Percentiles rank a stretch among this genome's conserved stretches.
Conservation (phyloP, 192 early-diverging fungal genomes). For the Coemansia aciculifera region DNA sequence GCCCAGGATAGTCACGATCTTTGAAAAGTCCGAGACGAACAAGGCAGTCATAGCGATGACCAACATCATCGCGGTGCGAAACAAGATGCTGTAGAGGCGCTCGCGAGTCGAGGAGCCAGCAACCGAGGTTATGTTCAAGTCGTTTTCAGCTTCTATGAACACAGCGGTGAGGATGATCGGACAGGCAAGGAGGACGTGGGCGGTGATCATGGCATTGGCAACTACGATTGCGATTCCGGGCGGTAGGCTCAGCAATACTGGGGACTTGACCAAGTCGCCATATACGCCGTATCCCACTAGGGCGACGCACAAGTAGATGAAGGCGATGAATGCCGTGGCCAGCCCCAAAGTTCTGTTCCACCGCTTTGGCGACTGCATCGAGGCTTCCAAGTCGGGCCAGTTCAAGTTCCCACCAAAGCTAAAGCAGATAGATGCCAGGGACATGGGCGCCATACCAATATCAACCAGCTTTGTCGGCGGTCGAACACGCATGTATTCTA, state of each 20-base stretch:
- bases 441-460: slow-evolving; percentile 61
- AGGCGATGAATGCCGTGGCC: slow-evolving; percentile 65
- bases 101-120: slow-evolving; percentile 35
- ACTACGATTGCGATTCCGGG: slow-evolving; percentile 60
- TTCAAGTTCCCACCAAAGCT: slow-evolving; percentile 82
- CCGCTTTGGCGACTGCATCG: slow-evolving; percentile 70
- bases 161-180: slow-evolving; percentile 78
- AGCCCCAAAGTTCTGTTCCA: slow-evolving; percentile 69
- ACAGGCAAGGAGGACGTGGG: slow-evolving; percentile 79
- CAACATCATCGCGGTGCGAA: slow-evolving; percentile 61
- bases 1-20: slow-evolving; percentile 81
- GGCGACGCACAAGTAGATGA: slow-evolving; percentile 73
- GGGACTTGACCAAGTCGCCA: slow-evolving; percentile 63
- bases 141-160: slow-evolving; percentile 70
- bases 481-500: slow-evolving; percentile 11
- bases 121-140: slow-evolving; percentile 58
- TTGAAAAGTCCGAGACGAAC: slow-evolving; percentile 76
- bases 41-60: slow-evolving; percentile 61
- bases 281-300: slow-evolving; percentile 76
- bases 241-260: slow-evolving; percentile 70
- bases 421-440: slow-evolving; percentile 79
- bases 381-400: slow-evolving; percentile 80
- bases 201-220: slow-evolving; percentile 72
- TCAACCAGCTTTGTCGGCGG: slow-evolving; percentile 45
- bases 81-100: slow-evolving; percentile 51